A percentile compares a stretch with the other conserved stretches of the same genome.
Conservation (phyloP, 2,329 filamentous ascomycete genomes). For the Pochonia chlamydosporia region DNA sequence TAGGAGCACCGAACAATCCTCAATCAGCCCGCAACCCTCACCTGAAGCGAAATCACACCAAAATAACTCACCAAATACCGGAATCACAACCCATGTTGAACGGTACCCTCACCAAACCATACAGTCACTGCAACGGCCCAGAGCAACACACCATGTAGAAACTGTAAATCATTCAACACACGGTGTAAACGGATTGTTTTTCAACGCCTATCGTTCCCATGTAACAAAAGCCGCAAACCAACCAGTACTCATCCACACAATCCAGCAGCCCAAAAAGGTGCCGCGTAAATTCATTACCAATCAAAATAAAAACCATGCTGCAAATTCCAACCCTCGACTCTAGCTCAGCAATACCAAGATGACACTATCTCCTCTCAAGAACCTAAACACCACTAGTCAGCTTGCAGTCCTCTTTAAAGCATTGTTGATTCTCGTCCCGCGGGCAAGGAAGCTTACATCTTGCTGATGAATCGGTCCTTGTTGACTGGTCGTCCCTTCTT, state of each 20-base stretch:
- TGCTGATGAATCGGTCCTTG: slow-evolving; percentile 97
- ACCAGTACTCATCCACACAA: slow-evolving; percentile 10
- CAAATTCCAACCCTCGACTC: slow-evolving; percentile 10
- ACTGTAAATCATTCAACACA: not conserved
- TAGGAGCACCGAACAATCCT: too few relatives aligned
- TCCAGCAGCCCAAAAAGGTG: slow-evolving; percentile 10
- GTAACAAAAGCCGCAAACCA: not conserved
- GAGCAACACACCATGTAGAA: not conserved
- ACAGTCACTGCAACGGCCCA: too few relatives aligned
- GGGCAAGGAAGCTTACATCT: slow-evolving; percentile 61
- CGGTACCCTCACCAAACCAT: too few relatives aligned
- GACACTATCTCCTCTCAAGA: slow-evolving; percentile 80
- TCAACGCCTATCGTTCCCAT: not conserved
- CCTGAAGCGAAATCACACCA: too few relatives aligned
- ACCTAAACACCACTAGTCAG: slow-evolving; percentile 44
- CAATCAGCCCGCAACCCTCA: too few relatives aligned
- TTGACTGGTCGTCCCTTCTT: slow-evolving; percentile 89
- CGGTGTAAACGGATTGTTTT: not conserved
- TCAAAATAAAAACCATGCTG: not conserved
- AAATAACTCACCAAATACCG: too few relatives aligned
- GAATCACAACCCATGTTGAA: too few relatives aligned
- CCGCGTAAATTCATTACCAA: not conserved
- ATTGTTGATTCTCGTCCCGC: not conserved
- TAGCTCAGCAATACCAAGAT: slow-evolving; percentile 80
- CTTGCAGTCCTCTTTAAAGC: not conserved